Conservation (phyloP, 2,329 filamentous ascomycete genomes). For the Phaeophleospora eucalypticola region DNA sequence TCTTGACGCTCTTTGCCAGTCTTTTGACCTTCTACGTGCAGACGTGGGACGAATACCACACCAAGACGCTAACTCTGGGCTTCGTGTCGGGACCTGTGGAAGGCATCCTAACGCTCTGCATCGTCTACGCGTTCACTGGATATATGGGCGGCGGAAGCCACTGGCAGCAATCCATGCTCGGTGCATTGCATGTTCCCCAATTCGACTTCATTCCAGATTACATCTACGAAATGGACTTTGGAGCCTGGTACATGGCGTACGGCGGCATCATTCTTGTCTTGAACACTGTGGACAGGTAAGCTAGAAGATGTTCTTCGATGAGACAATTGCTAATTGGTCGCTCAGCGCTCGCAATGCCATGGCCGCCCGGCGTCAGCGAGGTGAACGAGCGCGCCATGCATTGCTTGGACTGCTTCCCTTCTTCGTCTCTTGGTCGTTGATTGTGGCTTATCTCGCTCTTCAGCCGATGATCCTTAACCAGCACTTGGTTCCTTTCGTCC, state of each 20-base stretch:
- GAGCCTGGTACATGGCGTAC: slow-evolving; percentile 88
- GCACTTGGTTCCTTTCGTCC: slow-evolving; percentile 82
- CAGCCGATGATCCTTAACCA: slow-evolving; percentile 77
- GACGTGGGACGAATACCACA: slow-evolving; percentile 99
- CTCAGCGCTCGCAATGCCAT: slow-evolving; percentile 75
- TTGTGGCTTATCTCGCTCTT: slow-evolving; percentile 74
- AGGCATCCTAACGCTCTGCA: slow-evolving; percentile 78
- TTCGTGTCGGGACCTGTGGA: slow-evolving; percentile 93
- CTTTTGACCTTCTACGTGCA: slow-evolving; percentile 97
- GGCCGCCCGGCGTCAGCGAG: slow-evolving; percentile 68
- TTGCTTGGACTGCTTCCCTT: slow-evolving; percentile 82
- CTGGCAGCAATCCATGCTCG: slow-evolving; percentile 82
- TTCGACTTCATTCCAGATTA: slow-evolving; percentile 61
- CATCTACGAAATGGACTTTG: slow-evolving; percentile 78
- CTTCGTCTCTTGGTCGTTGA: slow-evolving; percentile 69
- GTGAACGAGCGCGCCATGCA: slow-evolving; percentile 67
- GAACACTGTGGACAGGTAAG: slow-evolving; percentile 70
- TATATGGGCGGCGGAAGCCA: slow-evolving; percentile 79
- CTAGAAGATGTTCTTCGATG: neutral
- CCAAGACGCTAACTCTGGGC: slow-evolving; percentile 87
- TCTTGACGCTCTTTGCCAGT: slow-evolving; percentile 76
- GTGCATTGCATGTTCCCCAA: slow-evolving; percentile 64
- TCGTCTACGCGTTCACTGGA: slow-evolving; percentile 79
- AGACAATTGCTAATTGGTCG: neutral
- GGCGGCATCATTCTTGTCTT: slow-evolving; percentile 75